phyloP scores from a whole-genome alignment of 2,329 filamentous ascomycete genomes.

The Catunica adiposa region DNA sequence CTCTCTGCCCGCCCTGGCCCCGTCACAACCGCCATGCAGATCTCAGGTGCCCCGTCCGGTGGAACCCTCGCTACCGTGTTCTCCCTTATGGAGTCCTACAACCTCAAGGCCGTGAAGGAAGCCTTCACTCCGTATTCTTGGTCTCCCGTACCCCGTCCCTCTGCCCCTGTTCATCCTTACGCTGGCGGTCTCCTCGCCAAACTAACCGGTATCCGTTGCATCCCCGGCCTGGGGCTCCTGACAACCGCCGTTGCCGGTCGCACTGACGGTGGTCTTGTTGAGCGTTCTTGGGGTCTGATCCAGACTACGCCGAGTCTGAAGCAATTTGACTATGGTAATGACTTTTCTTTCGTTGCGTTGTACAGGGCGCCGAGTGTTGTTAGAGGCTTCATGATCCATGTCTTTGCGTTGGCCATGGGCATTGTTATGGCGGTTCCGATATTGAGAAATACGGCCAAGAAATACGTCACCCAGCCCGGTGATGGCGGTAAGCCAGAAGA shows the following conservation, averaged over 20 bases:
- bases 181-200: constrained; percentile 6
- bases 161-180: neutral
- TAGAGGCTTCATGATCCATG: constrained; percentile 33
- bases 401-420: constrained; percentile 27
- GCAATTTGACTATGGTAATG: constrained; percentile 40
- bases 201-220: constrained; percentile 32
- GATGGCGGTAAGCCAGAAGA: constrained; percentile 36
- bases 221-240: constrained; percentile 37
- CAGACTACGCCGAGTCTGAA: constrained; percentile 27
- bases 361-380: constrained; percentile 34
- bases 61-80: constrained; percentile 54
- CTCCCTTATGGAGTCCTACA: constrained; percentile 36
- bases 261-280: constrained; percentile 38
- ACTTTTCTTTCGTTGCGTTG: constrained; percentile 42
- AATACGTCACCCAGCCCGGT: constrained; percentile 35
- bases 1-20: constrained; percentile 34
- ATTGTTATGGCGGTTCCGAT: constrained; percentile 31
- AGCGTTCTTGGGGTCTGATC: constrained; percentile 47
- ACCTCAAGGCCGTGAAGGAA: constrained; percentile 29
- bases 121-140: constrained; percentile 36
- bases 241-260: constrained; percentile 34
- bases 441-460: constrained; percentile 28
- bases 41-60: constrained; percentile 38
- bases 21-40: constrained; percentile 34
- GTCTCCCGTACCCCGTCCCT: constrained; percentile 36